Base-by-base conservation (phyloP, 306 rosid species). In the Castanea mollissima region DNA sequence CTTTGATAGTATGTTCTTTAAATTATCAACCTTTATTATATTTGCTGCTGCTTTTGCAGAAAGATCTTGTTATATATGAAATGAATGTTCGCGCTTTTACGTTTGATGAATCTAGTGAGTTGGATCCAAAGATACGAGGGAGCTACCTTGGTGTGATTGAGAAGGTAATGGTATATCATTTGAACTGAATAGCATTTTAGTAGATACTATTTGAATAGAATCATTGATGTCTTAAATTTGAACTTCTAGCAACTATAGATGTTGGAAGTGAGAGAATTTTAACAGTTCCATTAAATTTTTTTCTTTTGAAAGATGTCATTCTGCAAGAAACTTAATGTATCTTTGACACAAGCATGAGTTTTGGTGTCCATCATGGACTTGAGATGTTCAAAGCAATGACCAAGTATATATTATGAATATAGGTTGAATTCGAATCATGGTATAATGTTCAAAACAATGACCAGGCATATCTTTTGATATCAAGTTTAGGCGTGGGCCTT, bases 71-170 rank as follows among this genome's bases (percentile, higher is more conserved):
- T 77, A 85, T 95, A 71, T 95, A 95, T 62, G 99, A 95, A 88
- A 95, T 95, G 99, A 95, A 88, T 84, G 89, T 95, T 54, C 97
- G 97, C 55, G 97, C 94, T 77, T 93, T 90, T 88, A 95, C 99
- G 59, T 85, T 62, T 46, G 94, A 89, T 86, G 93, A 91, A 81
- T 95, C 99, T 81, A 95, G 98, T 84, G 90, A 86, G 74, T 65
- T 95, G 84, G 89, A 87, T 79, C 79, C 83, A 76, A 81, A 81
- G 59, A 83, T 88, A 75, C 88, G 90, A 71, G 99, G 99, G 15
- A 95, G 96, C 89, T 95, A 90, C 83, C 91, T 93, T 79, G 99
- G 99, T 80, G 85, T 95, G 72, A 89, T 95, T 79, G 97, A 95
- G 82, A 95, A 92, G 98, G 99, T 95, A 92, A 74, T 51, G n/a